Base-by-base conservation (phyloP, 2,329 filamentous ascomycete genomes). In the Aotearoamyces nothofagi region DNA sequence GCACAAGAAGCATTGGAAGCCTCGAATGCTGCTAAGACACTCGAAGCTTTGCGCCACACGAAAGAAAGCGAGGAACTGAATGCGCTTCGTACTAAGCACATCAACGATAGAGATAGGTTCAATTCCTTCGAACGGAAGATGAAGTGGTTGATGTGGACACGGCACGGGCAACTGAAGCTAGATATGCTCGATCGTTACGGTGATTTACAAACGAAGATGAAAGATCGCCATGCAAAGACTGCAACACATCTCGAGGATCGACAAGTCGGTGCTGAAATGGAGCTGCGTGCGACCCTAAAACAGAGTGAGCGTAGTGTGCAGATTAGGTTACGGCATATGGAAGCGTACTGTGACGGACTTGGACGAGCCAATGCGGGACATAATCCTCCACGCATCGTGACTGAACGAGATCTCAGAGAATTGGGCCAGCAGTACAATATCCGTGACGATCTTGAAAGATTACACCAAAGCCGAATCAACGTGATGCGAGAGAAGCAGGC, bases 401-500 rank as follows among this genome's bases (percentile, higher is more conserved):
- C 70, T 2, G 65, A 72, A 41, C 58, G 63, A 25, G 66, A 76
- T 37, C 51, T 70, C 12, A 59, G 63, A 17, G 66, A 72, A 42
- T 54, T 75, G 3, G 61, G 62, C 7, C 65, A 71, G 39, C 69
- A 75, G 44, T 73, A 74, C 47, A 69, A 61, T 36, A 42, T 71
- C 9, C 60, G 67, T 20, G 69, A 71, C 41, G 63, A 63, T 36
- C 63, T 75, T 57, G 61, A 65, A 34, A 60, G 66, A 20, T 52
- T 69, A 3, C 68, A 75, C 36, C 58, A 69, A 40, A 57, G 64
- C 22, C 67, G 66, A 43, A 72, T 76, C 45, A 74, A 74, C 39
- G 69, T 75, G 15, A 61, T 76, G 55, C 58, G 70, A n/a, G 70
- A 75, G 34, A 63, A 65, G 23, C 71, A 76, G 44, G 59, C 66